Evolutionary conservation across 2,329 filamentous ascomycete species (phyloP).

Genomic region (Microdochium trichocladiopsis): DNA sequence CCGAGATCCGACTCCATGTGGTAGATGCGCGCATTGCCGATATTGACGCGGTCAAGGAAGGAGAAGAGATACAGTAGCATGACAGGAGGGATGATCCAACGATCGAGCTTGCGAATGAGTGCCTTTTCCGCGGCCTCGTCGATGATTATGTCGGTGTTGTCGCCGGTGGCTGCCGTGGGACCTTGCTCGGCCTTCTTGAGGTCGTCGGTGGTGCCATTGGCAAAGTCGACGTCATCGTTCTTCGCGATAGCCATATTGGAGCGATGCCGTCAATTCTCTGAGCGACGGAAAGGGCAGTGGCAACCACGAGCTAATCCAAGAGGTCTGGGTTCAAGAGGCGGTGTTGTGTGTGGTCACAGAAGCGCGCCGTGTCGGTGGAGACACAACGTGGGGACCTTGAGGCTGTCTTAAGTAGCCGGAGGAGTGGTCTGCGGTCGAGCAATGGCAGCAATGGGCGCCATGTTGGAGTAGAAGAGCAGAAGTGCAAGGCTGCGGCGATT

Average conservation of each 20-base stretch:
- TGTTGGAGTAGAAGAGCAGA: neutral
- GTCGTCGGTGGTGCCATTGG: neutral
- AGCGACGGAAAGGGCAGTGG: too few relatives aligned
- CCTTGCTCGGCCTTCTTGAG: neutral
- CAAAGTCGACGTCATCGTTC: neutral
- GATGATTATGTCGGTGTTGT: neutral
- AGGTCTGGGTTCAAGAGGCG: neutral
- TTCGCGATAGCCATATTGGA: neutral
- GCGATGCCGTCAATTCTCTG: too few relatives aligned
- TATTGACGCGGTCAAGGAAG: constrained; percentile 29
- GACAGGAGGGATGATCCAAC: constrained; percentile 39
- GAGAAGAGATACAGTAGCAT: constrained; percentile 50
- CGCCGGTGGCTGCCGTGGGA: neutral
- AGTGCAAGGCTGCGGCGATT: neutral
- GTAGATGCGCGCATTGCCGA: neutral
- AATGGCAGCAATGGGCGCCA: neutral
- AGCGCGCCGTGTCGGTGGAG: neutral
- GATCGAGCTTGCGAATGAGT: constrained; percentile 42
- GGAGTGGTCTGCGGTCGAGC: neutral
- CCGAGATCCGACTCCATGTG: neutral
- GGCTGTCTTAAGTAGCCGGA: neutral
- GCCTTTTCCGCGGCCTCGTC: constrained; percentile 20
- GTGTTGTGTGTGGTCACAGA: neutral
- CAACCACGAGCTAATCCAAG: too few relatives aligned
- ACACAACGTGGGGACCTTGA: neutral